Base-by-base conservation (phyloP, 148 eudicot species). In the Cornus controversa region DNA sequence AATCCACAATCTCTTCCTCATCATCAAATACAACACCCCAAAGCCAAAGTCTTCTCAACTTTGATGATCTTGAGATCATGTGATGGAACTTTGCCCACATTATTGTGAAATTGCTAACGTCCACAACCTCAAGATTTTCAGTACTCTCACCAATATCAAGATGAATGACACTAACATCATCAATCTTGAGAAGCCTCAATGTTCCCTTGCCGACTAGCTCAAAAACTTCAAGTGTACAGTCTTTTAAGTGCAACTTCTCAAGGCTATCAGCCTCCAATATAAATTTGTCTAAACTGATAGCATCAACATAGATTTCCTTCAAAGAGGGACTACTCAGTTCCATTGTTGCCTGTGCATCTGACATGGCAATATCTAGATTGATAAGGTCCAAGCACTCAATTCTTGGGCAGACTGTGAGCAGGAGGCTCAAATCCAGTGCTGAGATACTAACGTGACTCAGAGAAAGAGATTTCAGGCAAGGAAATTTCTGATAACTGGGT, bases 151-250 rank as follows among this genome's bases (percentile, higher is more conserved):
- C 93, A 68, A 93, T 87, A 76, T 93, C 99, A 65, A 96, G 91
- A 83, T 96, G 98, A 74, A 95, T 88, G 66, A 95, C 89, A 81
- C 97, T 93, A 73, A 91, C 98, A 91, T 93, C 99, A 80, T 93
- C 92, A 27, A 91, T 83, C 84, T 82, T 89, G 64, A 95, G 87
- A 76, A 67, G 68, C 81, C 75, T 90, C 86, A 95, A 76, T 22
- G 82, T 83, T 84, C 94, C 96, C 75, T 93, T 91, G 75, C 94
- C 90, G 58, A 90, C 78, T 79, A 91, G 90, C 81, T 91, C 97
- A 67, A 93, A 95, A 54, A 80, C 87, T 83, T 91, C 98, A 69
- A 91, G 86, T 2, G 94, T 89, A 80, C 96, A 91, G 67, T 95
- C 94, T 83, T 87, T 95, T 84, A 95, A 81, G 71, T 95, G 98